Evolutionary conservation across 2,329 filamentous ascomycete genomes (phyloP), one percentile per base, ranked within the genome.

Genomic region (Microsporum canis): DNA sequence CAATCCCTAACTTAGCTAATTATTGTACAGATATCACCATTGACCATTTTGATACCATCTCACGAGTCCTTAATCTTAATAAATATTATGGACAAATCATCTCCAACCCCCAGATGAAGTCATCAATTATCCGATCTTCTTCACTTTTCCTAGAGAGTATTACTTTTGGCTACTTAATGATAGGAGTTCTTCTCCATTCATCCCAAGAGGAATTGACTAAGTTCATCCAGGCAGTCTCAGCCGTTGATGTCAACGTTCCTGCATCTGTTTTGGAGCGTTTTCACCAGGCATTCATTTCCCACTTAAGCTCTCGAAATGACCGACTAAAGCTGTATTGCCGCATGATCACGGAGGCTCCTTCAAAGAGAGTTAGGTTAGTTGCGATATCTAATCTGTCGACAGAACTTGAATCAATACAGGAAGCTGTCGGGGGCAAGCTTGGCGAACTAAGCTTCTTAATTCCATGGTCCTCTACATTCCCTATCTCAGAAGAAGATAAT

Each of bases 261-360:
- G 66, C 68, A 47, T 76, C 72, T 72, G 58, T 76, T 5, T 59
- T 73, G 39, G 67, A 74, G 47, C 67, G 67, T 31, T 63, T 74
- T 1, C 67, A 72, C 8, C 64, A 66, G 3, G 61, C 62, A 14
- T 64, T 74, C 17, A 63, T 66, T 12, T 59, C 59, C 6, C 66
- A 67, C 1, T 60, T 67, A 2, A 60, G 58, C 10, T 69, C 70
- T 33, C 68, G 66, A 39, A 63, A 63, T 29, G 60, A 66, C 0
- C 59, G 73, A 29, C 61, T 71, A 12, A 58, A 65, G 3, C 60
- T 76, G 6, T 76, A 75, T 59, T 64, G 67, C 0, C 67, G 68
- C 3, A 61, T 72, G 27, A 65, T 76, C 12, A n/a, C 71, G 14
- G 64, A 62, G 12, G 58, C 66, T 8, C 66, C 66, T 14, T 63